Conservation (phyloP, 208 protist species). For the Trypanosoma theileri region DNA sequence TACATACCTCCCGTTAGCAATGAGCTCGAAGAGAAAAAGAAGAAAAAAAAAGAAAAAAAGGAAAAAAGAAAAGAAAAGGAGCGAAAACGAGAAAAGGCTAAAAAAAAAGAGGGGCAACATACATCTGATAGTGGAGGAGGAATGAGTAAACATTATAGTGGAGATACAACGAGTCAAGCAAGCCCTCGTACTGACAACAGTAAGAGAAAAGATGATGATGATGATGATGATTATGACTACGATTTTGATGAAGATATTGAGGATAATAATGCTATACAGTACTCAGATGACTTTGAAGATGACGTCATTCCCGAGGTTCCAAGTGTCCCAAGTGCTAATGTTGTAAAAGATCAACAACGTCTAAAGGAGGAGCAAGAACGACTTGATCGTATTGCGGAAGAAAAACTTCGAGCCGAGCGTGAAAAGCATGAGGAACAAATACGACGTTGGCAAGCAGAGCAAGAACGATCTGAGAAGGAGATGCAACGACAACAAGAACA, state of each 20-base stretch:
- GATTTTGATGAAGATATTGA: constrained; percentile 32
- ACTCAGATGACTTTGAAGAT: constrained; percentile 74
- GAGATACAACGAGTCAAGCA: background rate
- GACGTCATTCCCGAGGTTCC: constrained; percentile 43
- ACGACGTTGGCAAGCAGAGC: constrained; percentile 36
- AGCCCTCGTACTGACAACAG: constrained; percentile 19
- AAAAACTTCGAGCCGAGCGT: constrained; percentile 35
- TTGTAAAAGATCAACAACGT: constrained; percentile 25
- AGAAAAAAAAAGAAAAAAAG: constrained; percentile 28
- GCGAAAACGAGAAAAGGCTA: constrained; percentile 29
- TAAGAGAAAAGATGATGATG: background rate
- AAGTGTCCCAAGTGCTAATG: constrained; percentile 14
- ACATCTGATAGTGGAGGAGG: constrained; percentile 5
- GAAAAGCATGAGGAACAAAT: constrained; percentile 42
- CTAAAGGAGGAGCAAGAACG: constrained; percentile 36
- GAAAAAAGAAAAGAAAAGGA: constrained; percentile 27
- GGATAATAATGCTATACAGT: constrained; percentile 30
- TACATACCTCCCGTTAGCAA: constrained; percentile 33
- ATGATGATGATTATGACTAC: constrained; percentile 12
- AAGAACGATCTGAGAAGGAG: constrained; percentile 26
- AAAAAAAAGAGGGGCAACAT: constrained; percentile 15
- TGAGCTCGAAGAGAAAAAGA: constrained; percentile 26
- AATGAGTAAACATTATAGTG: background rate
- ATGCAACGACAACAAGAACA: constrained; percentile 28
- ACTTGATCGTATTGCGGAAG: constrained; percentile 34